Conservation (phyloP, 2,329 filamentous ascomycete species). For the Phoma sp. region DNA sequence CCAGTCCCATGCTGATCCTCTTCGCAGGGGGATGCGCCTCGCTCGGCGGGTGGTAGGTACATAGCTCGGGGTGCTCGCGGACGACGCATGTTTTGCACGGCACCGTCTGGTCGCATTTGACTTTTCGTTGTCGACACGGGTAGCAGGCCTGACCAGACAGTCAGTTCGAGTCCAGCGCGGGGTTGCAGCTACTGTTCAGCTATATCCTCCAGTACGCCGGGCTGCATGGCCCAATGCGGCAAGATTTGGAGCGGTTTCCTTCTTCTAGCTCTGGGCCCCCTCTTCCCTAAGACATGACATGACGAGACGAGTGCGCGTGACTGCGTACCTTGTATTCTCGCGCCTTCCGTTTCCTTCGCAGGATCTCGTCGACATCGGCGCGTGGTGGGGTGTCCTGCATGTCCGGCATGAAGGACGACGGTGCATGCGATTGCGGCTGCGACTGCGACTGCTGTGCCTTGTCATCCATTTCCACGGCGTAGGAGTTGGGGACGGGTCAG, state of each 20-base stretch:
- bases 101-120: conserved; percentile 56
- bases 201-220: conserved; percentile 20
- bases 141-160: conserved; percentile 51
- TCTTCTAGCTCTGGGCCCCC: neutral
- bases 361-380: conserved; percentile 57
- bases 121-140: conserved; percentile 56
- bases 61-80: conserved; percentile 59
- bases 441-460: conserved; percentile 24
- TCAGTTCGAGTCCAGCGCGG: conserved; percentile 27
- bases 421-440: conserved; percentile 33
- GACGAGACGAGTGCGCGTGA: conserved; percentile 2
- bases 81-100: conserved; percentile 60
- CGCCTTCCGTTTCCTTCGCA: conserved; percentile 58
- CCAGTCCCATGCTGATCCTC: conserved; percentile 42
- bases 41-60: conserved; percentile 51
- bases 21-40: conserved; percentile 51
- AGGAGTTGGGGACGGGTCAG: conserved; percentile 24
- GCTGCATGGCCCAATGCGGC: conserved; percentile 24
- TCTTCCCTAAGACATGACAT: neutral
- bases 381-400: conserved; percentile 50
- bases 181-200: conserved; percentile 13
- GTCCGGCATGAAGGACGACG: conserved; percentile 35
- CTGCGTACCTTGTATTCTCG: conserved; percentile 56
- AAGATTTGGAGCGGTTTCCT: conserved; percentile 15
- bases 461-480: conserved; percentile 37